phyloP scores from a whole-genome alignment of 1,284 basidiomycete genomes.

The Sphagnurus paluster region DNA sequence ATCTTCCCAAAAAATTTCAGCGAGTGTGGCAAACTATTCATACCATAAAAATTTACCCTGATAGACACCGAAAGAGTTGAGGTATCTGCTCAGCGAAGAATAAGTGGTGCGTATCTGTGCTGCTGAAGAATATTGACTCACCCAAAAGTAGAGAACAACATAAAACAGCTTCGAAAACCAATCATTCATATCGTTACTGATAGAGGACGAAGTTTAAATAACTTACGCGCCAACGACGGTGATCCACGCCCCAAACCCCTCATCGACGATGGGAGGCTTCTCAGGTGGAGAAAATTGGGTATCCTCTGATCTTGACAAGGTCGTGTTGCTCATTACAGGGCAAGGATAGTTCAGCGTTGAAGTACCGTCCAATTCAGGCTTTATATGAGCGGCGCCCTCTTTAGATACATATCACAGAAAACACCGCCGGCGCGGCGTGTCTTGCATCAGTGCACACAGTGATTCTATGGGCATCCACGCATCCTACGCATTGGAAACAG shows the following conservation, averaged over 20 bases:
- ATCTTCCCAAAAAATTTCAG: conserved; percentile 2
- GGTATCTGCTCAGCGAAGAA: conserved; percentile 10
- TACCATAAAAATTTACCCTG: conserved; percentile 9
- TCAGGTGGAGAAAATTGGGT: not conserved
- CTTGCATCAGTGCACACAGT: too few relatives aligned
- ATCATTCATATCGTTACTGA: not conserved
- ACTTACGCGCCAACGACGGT: conserved; percentile 14
- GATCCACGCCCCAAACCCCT: conserved; percentile 11
- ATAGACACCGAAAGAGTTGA: conserved; percentile 22
- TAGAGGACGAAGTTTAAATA: not conserved
- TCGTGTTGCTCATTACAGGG: too few relatives aligned
- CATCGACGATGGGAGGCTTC: conserved; percentile 8
- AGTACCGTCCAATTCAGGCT: too few relatives aligned
- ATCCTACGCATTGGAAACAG: too few relatives aligned
- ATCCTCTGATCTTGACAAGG: not conserved
- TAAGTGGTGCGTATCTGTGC: not conserved
- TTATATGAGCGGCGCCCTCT: too few relatives aligned
- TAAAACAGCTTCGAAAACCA: conserved; percentile 12
- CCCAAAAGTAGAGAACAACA: conserved; percentile 19
- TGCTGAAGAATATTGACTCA: not conserved
- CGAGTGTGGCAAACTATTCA: not conserved
- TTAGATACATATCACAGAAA: too few relatives aligned
- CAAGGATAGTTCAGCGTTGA: too few relatives aligned
- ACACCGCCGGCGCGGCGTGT: too few relatives aligned
- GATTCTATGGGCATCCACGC: too few relatives aligned